phyloP scores from a whole-genome alignment of 306 rosid genomes.

The Cucumis melo region DNA sequence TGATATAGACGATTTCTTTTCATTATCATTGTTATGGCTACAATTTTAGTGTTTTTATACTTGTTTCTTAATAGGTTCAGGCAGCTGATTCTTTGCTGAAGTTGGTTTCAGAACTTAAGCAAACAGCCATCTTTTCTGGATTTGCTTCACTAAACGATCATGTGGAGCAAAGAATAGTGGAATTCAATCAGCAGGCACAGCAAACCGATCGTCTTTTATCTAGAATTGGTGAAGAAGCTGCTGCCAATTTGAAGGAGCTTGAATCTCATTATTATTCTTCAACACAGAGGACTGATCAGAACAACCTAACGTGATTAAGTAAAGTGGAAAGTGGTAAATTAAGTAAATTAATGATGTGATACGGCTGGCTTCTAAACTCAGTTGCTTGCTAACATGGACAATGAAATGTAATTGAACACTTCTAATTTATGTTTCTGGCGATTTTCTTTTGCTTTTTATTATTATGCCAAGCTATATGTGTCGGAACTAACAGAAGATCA shows the following conservation, averaged over 20 bases:
- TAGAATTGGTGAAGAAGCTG: constrained; percentile 74
- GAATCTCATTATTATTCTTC: constrained; percentile 74
- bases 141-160: constrained; percentile 89
- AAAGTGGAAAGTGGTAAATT: neutral
- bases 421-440: neutral
- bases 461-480: too few relatives aligned
- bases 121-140: constrained; percentile 85
- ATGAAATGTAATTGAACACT: neutral
- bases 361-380: neutral
- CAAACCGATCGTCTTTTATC: constrained; percentile 48
- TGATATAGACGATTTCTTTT: neutral
- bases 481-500: too few relatives aligned
- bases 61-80: constrained; percentile 32
- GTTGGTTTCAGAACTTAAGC: constrained; percentile 79
- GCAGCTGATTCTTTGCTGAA: constrained; percentile 76
- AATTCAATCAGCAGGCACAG: constrained; percentile 58
- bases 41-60: neutral
- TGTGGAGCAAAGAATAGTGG: constrained; percentile 64
- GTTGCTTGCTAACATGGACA: neutral
- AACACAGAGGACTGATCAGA: constrained; percentile 18
- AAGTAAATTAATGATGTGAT: neutral
- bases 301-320: neutral
- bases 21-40: neutral
- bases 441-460: too few relatives aligned
- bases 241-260: constrained; percentile 71